Percentiles rank a stretch among this genome's conserved stretches.
Conservation (phyloP, 768 basidiomycete species). For the Mycena kentingensis region DNA sequence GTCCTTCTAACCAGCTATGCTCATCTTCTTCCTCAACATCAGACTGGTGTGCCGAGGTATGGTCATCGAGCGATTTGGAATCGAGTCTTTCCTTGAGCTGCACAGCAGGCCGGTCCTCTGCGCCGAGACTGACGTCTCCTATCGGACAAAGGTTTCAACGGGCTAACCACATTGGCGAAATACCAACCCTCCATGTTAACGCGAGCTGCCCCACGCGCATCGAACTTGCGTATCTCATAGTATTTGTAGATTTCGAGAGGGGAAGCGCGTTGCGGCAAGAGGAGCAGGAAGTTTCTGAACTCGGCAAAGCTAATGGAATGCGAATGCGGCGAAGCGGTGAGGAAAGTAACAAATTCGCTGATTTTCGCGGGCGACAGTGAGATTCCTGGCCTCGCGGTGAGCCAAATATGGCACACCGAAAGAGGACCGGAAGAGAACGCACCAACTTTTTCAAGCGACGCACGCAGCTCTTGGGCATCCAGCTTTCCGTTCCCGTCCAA, state of each 20-base stretch:
- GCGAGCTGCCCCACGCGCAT: conserved; percentile 75
- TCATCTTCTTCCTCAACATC: conserved; percentile 64
- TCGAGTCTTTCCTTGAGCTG: conserved; percentile 27
- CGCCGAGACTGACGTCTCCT: conserved; percentile 81
- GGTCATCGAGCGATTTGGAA: conserved; percentile 39
- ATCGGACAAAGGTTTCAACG: conserved; percentile 12
- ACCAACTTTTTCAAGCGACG: conserved; percentile 39
- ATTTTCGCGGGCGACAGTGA: conserved; percentile 67
- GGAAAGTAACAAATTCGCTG: conserved; percentile 76
- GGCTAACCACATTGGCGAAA: conserved; percentile 4
- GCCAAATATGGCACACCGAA: not conserved
- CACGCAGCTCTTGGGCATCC: conserved; percentile 61
- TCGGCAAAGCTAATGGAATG: conserved; percentile 76
- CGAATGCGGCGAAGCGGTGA: conserved; percentile 72
- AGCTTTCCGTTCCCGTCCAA: conserved; percentile 85
- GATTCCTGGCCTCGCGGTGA: conserved; percentile 59
- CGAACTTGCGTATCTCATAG: conserved; percentile 71
- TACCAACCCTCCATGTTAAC: conserved; percentile 88
- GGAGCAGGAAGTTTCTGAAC: conserved; percentile 87
- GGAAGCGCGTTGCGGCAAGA: conserved; percentile 80
- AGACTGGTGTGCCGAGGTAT: conserved; percentile 44
- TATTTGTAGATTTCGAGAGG: conserved; percentile 85
- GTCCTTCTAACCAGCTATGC: conserved; percentile 62
- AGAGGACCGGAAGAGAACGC: not conserved
- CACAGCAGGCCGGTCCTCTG: conserved; percentile 63